These are phyloP conservation scores for Avena insularis DNA, from an alignment of 176 grass and related monocot species.

Conservation along the genomic window DNA sequence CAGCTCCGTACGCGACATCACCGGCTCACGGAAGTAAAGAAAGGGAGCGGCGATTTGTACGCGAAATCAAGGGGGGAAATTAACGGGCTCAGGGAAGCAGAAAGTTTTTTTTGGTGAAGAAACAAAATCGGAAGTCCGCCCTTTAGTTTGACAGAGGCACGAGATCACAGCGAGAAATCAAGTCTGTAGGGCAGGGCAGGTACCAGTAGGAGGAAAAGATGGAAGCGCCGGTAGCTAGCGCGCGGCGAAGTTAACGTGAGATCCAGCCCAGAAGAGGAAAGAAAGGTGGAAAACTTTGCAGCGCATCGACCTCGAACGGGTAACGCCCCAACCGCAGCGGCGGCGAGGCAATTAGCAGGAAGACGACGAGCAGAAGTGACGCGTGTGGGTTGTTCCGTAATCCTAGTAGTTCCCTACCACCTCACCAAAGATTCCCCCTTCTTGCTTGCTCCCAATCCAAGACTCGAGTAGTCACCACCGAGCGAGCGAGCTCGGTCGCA, in stretches of 20 bases:
- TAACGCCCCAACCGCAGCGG: not conserved
- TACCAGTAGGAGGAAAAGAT: slow-evolving; percentile 11
- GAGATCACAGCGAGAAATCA: slow-evolving; percentile 6
- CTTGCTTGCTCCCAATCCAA: slow-evolving; percentile 21
- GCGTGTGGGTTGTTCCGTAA: no score
- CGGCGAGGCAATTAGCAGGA: slow-evolving; percentile 10
- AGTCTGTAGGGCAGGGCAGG: not conserved
- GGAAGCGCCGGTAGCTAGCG: not conserved
- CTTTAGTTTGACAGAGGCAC: not conserved
- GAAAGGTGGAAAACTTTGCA: slow-evolving; percentile 15
- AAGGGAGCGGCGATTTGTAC: not conserved
- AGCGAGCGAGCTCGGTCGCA: not conserved
- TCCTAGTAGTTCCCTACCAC: not conserved
- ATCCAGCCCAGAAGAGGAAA: slow-evolving; percentile 38
- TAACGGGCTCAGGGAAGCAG: not conserved
- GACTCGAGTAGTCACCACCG: slow-evolving; percentile 16
- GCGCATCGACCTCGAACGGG: slow-evolving; percentile 38
- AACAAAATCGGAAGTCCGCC: not conserved
- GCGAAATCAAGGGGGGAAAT: not conserved
- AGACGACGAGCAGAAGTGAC: no score
- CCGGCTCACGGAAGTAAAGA: not conserved
- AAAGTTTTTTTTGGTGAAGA: not conserved
- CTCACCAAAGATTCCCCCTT: slow-evolving; percentile 7
- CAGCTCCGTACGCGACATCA: slow-evolving; percentile 21
- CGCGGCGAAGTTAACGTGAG: slow-evolving; percentile 39